These are phyloP conservation scores for Pythium rhizo-oryzae DNA, from an alignment of 352 stramenopile species.

Conservation along the genomic window DNA sequence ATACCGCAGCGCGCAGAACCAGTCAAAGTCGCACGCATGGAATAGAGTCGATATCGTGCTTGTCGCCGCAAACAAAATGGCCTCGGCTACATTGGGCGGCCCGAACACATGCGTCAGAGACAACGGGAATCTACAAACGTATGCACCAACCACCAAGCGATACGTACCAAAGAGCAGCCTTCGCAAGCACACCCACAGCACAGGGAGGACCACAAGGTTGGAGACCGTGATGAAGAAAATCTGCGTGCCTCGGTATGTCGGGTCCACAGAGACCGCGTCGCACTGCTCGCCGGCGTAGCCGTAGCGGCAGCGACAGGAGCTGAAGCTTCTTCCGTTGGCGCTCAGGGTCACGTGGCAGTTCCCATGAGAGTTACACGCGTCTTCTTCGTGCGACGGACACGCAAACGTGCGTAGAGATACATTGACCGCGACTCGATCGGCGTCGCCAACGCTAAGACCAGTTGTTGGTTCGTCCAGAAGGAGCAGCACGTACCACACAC, in stretches of 20 bases:
- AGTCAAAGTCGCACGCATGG: slow-evolving; percentile 38
- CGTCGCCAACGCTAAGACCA: background rate
- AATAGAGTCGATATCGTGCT: slow-evolving; percentile 35
- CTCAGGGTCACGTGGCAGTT: slow-evolving; percentile 24
- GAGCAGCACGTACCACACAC: slow-evolving; percentile 12
- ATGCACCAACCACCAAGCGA: too few species aligned
- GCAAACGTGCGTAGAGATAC: slow-evolving; percentile 27
- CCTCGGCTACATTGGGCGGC: slow-evolving; percentile 19
- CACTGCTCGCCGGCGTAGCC: slow-evolving; percentile 37
- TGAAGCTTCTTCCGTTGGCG: slow-evolving; percentile 24
- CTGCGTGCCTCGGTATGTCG: slow-evolving; percentile 25
- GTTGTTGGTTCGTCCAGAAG: background rate
- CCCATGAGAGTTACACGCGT: slow-evolving; percentile 31
- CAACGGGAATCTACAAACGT: background rate
- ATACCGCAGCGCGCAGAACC: slow-evolving; percentile 36
- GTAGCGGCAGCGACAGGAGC: slow-evolving; percentile 35
- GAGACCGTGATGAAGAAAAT: slow-evolving; percentile 36
- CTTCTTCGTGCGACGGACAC: slow-evolving; percentile 16
- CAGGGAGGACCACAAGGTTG: slow-evolving; percentile 35
- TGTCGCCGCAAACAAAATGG: slow-evolving; percentile 29
- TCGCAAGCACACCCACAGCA: slow-evolving; percentile 23
- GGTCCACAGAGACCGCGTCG: slow-evolving; percentile 23
- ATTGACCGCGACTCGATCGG: slow-evolving; percentile 3
- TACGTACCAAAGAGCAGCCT: slow-evolving; percentile 36
- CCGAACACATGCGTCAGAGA: background rate